Conservation (phyloP, 768 basidiomycete genomes). For the Rubroboletus pulcherrimus region DNA sequence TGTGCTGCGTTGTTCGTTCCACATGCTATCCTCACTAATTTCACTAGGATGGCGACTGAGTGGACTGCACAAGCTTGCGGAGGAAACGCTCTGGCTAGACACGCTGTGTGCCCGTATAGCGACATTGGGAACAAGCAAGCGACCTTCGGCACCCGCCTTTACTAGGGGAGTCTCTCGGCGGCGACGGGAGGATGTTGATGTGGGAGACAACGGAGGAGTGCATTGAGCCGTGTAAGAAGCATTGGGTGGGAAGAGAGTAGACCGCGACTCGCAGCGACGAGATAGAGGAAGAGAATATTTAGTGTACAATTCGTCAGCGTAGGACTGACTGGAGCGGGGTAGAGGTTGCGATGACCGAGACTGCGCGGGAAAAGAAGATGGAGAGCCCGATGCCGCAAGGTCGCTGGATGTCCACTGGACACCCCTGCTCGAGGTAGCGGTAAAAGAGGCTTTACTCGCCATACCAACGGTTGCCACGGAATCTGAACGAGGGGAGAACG, state of each 20-base stretch:
- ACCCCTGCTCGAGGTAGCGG: conserved; percentile 49
- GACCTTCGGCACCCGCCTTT: conserved; percentile 60
- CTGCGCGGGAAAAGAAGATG: conserved; percentile 25
- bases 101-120: conserved; percentile 31
- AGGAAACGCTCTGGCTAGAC: conserved; percentile 33
- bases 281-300: conserved; percentile 55
- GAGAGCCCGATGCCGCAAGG: conserved; percentile 14
- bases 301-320: conserved; percentile 46
- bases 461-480: conserved; percentile 30
- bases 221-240: conserved; percentile 37
- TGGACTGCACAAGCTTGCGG: conserved; percentile 33
- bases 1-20: conserved; percentile 22
- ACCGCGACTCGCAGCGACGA: conserved; percentile 52
- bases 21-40: conserved; percentile 34
- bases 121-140: conserved; percentile 53
- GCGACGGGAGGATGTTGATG: conserved; percentile 33
- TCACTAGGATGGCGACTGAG: conserved; percentile 41
- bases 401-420: conserved; percentile 48
- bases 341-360: conserved; percentile 22
- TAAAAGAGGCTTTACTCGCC: conserved; percentile 38
- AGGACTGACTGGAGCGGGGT: conserved; percentile 29
- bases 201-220: conserved; percentile 33
- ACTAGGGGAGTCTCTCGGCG: conserved; percentile 53
- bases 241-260: conserved; percentile 35
- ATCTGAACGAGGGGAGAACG: conserved; percentile 41